phyloP scores from a whole-genome alignment of 148 eudicot genomes.

The Limonium bicolor region DNA sequence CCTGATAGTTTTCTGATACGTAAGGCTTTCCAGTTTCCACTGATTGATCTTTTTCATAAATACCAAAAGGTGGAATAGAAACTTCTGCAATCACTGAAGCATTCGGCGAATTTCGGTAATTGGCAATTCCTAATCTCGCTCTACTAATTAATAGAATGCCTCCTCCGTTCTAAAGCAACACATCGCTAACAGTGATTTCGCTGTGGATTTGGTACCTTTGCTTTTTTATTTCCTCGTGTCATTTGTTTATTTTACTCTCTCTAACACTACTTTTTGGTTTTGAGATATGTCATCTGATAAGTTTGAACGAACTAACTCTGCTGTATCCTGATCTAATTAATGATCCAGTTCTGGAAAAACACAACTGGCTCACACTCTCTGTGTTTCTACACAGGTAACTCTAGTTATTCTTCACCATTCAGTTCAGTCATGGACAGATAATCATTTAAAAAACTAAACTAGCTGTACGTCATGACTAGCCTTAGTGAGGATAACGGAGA shows the following conservation, averaged over 20 bases:
- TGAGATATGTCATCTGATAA: not conserved
- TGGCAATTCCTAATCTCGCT: not conserved
- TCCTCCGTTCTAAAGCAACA: too few species aligned
- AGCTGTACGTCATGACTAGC: too few species aligned
- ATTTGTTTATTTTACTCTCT: not conserved
- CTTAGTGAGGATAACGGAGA: too few species aligned
- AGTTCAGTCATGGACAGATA: too few species aligned
- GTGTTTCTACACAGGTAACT: slow-evolving; percentile 81
- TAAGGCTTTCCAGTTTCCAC: not conserved
- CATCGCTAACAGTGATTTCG: too few species aligned
- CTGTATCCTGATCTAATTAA: not conserved
- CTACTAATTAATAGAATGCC: not conserved
- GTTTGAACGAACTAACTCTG: not conserved
- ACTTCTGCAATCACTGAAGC: slow-evolving; percentile 84
- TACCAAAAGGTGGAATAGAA: slow-evolving; percentile 65
- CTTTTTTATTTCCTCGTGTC: not conserved
- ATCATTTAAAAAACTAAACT: too few species aligned
- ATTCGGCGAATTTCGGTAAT: slow-evolving; percentile 89
- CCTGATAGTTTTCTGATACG: not conserved
- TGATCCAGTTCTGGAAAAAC: slow-evolving; percentile 83
- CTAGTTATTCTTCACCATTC: too few species aligned
- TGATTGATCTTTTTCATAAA: not conserved
- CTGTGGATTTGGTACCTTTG: too few species aligned
- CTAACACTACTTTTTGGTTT: not conserved
- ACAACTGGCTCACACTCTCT: slow-evolving; percentile 93